Percentiles rank a stretch among this genome's conserved stretches.
These are phyloP conservation scores for Xylaria polymorpha DNA, from an alignment of 2,329 filamentous ascomycete genomes.

Conservation along the genomic window DNA sequence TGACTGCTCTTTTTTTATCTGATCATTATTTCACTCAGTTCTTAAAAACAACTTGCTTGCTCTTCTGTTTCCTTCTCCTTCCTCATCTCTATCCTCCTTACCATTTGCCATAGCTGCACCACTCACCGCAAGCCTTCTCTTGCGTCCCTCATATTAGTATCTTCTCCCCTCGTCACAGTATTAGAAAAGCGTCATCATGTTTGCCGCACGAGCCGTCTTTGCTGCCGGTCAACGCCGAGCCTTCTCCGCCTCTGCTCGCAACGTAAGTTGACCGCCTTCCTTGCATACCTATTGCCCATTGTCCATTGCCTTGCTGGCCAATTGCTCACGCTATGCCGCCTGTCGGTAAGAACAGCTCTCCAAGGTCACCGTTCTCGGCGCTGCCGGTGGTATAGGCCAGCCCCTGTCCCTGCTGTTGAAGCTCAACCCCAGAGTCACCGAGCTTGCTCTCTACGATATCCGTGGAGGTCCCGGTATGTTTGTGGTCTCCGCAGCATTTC, in stretches of 20 bases:
- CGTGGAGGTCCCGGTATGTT: conserved; percentile 87
- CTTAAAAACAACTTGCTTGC: background rate
- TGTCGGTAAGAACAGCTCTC: conserved; percentile 72
- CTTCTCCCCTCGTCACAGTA: background rate
- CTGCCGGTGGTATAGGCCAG: conserved; percentile 97
- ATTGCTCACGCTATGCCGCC: conserved; percentile 35
- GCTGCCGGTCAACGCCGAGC: conserved; percentile 74
- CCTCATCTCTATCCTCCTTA: background rate
- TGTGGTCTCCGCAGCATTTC: background rate
- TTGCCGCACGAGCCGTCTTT: conserved; percentile 50
- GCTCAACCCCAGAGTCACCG: conserved; percentile 93
- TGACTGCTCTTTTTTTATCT: background rate
- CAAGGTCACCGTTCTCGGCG: conserved; percentile 98
- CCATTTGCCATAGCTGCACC: background rate
- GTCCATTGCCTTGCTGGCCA: conserved; percentile 1
- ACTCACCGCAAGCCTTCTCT: background rate
- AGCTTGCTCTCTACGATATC: conserved; percentile 98
- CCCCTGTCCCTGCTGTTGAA: conserved; percentile 97
- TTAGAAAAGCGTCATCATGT: conserved; percentile 40
- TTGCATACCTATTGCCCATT: background rate
- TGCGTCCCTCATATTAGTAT: background rate
- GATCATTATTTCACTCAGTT: conserved; percentile 11
- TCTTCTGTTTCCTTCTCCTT: background rate
- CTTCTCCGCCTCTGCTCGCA: conserved; percentile 82
- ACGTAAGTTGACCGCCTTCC: conserved; percentile 65